These are phyloP conservation scores for Fraxinus floribunda DNA, from an alignment of 305 asterid genomes.

Conservation along the genomic window DNA sequence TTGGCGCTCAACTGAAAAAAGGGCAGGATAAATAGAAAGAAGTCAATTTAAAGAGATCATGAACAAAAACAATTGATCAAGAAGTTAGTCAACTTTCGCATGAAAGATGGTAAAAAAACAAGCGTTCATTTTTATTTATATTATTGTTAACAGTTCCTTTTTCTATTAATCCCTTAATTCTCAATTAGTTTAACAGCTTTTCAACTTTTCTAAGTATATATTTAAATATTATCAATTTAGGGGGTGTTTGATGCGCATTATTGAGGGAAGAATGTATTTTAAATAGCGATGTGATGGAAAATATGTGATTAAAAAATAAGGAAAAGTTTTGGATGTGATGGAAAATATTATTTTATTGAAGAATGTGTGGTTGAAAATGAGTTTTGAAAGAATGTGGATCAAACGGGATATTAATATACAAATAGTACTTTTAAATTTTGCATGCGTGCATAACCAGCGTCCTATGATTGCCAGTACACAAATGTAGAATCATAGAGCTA, in stretches of 20 bases:
- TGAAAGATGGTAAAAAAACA: too few species aligned
- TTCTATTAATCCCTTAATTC: not conserved
- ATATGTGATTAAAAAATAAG: too few species aligned
- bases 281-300: too few species aligned
- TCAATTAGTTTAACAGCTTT: conserved; percentile 1
- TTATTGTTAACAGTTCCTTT: not conserved
- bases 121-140: not conserved
- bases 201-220: not conserved
- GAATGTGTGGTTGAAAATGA: too few species aligned
- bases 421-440: not conserved
- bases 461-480: not conserved
- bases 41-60: not conserved
- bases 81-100: too few species aligned
- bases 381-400: too few species aligned
- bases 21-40: not conserved
- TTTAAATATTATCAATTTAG: conserved; percentile 1
- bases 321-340: too few species aligned
- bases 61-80: too few species aligned
- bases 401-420: not conserved
- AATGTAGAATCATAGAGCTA: not conserved
- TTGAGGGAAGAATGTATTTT: too few species aligned
- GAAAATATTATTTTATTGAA: too few species aligned
- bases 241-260: too few species aligned
- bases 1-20: not conserved
- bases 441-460: not conserved